A percentile compares a stretch with the other conserved stretches of the same genome.
These are phyloP conservation scores for Gentiana dahurica DNA, from an alignment of 257 asterid genomes.

Conservation along the genomic window DNA sequence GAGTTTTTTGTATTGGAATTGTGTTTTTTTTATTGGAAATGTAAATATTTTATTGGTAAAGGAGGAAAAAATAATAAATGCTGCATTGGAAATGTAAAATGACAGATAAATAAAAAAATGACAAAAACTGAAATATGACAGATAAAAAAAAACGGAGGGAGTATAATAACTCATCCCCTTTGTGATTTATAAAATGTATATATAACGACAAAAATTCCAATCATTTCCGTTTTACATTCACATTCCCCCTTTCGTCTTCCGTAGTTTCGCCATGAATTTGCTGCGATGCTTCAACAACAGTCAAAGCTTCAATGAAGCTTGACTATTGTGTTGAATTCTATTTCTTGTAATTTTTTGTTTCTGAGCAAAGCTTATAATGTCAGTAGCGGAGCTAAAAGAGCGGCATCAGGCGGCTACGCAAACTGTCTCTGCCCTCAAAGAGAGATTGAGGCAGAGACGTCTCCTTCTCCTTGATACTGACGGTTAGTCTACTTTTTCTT, in stretches of 20 bases:
- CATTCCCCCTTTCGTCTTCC: background rate
- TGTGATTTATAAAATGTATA: too few species aligned
- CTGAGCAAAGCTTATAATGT: slow-evolving; percentile 25
- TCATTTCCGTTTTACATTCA: background rate
- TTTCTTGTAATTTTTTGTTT: background rate
- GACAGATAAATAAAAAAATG: too few species aligned
- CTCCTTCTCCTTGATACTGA: slow-evolving; percentile 80
- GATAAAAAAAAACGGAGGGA: too few species aligned
- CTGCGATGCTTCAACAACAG: background rate
- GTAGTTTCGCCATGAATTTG: background rate
- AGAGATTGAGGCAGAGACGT: slow-evolving; percentile 62
- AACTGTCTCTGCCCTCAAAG: slow-evolving; percentile 62
- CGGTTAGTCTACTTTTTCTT: slow-evolving; percentile 24
- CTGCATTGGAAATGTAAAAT: too few species aligned
- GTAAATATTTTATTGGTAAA: too few species aligned
- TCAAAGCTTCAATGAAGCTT: background rate
- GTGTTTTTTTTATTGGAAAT: too few species aligned
- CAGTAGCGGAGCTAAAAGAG: slow-evolving; percentile 81
- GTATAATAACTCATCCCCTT: too few species aligned
- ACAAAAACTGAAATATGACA: too few species aligned
- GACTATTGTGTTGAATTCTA: slow-evolving; percentile 7
- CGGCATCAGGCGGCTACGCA: slow-evolving; percentile 85
- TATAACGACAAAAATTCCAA: too few species aligned
- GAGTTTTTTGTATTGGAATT: too few species aligned
- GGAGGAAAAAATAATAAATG: too few species aligned